phyloP scores from a whole-genome alignment of 2,329 filamentous ascomycete species.

The Alternaria sp. region DNA sequence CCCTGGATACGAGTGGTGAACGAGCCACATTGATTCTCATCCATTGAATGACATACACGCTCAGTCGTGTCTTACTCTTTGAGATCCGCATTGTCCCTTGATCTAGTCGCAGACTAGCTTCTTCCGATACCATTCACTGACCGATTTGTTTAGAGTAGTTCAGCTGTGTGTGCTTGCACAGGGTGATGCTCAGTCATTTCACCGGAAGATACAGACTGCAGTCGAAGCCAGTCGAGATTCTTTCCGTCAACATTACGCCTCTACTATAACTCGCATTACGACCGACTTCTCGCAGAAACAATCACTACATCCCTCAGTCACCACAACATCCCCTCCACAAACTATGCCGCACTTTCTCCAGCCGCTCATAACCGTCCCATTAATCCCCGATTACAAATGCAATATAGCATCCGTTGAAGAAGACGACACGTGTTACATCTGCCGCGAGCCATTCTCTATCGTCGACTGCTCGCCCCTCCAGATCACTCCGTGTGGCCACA shows the following conservation, averaged over 20 bases:
- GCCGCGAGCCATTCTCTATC: background rate
- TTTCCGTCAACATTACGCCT: background rate
- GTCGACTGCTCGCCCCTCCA: background rate
- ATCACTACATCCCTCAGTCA: background rate
- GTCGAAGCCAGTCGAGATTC: background rate
- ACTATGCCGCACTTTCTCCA: background rate
- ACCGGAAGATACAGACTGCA: background rate
- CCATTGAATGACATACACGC: background rate
- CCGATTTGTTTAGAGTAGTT: background rate
- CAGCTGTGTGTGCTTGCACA: background rate
- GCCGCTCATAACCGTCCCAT: background rate
- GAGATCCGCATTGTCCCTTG: background rate
- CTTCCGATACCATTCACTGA: background rate
- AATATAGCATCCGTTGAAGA: background rate
- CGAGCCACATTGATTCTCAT: background rate
- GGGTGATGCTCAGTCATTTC: background rate
- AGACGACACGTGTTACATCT: background rate
- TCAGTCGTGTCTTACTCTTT: background rate
- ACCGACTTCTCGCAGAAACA: background rate
- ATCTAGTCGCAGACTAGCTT: background rate
- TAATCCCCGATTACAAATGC: background rate
- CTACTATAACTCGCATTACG: background rate
- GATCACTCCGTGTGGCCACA: background rate
- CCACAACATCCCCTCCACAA: background rate
- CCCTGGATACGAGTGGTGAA: slow-evolving; percentile 4